Base-by-base conservation (phyloP, 164 flowering plant species). In the Berberis vulgaris region DNA sequence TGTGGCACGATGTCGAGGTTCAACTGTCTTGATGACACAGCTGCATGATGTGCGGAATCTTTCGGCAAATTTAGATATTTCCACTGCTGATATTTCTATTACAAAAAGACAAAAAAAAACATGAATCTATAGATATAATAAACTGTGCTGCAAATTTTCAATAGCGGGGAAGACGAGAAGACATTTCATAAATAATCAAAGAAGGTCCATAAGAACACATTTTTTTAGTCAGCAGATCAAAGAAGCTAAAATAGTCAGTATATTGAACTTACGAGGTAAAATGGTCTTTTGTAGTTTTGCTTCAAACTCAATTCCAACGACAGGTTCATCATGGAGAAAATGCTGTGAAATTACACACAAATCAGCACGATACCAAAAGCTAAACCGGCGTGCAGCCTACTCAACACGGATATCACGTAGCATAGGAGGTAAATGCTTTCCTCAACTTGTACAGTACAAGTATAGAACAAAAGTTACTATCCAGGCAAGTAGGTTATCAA, bases 201-300 rank as follows among this genome's bases (percentile, higher is more conserved):
- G 8, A 11, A 53, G 10, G 41, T 54, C 6, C 44, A 39, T 44
- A 44, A 45, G 53, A 50, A 10, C 49, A 54, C 54, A 42, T 7
- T n/a, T 38, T 38, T 3, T 3, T 52, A 52, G 26, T 26, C 26
- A 26, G 26, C 26, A 26, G 26, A 26, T 26, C 26, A 26, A 26
- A 26, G 26, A 26, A 26, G 26, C 26, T 26, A 26, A 26, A 0
- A 26, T 26, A 26, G 26, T 26, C 26, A 26, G 26, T 26, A 26
- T 26, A 26, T 26, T 47, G 12, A 8, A 79, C 96, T 89, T 74
- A 92, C 98, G 74, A 73, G 96, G 98, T 77, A 92, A 71, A 64
- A 93, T 74, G 66, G 90, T 79, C 76, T 89, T 93, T 46, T 89
- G 96, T 47, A 93, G 92, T 60, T 85, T 84, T 65, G 98, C 97